Percentiles rank a stretch among this genome's conserved stretches.
These are phyloP conservation scores for Crithidia brevicula DNA, from an alignment of 208 protist species.

Conservation along the genomic window DNA sequence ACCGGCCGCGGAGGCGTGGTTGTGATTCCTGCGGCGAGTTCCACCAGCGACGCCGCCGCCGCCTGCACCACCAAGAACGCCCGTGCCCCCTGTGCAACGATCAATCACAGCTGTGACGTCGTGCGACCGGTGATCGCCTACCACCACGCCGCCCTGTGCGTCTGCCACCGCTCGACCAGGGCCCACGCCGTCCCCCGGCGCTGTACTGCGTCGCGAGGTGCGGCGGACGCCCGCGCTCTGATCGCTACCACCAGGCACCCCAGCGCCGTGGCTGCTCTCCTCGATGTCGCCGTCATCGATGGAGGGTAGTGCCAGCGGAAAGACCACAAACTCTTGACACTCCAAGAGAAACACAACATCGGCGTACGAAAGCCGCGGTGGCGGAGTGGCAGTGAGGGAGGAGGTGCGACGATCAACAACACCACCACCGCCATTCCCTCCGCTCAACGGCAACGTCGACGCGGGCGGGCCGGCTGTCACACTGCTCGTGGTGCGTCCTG, in stretches of 20 bases:
- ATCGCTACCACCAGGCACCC: not conserved
- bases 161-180: not conserved
- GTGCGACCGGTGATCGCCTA: not conserved
- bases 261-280: not conserved
- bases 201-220: not conserved
- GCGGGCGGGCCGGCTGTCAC: too few relatives aligned
- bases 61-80: not conserved
- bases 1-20: not conserved
- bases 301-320: slow-evolving; percentile 41
- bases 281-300: not conserved
- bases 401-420: not conserved
- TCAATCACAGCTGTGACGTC: slow-evolving; percentile 15
- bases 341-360: slow-evolving; percentile 51
- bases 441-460: not conserved
- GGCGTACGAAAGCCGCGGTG: slow-evolving; percentile 39
- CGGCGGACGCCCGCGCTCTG: not conserved
- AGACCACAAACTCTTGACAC: slow-evolving; percentile 49
- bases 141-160: not conserved
- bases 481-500: too few relatives aligned
- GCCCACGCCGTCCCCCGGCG: not conserved
- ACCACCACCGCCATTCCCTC: too few relatives aligned
- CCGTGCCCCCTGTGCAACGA: slow-evolving; percentile 31
- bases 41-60: not conserved
- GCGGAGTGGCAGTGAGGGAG: not conserved
- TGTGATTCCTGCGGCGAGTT: not conserved